Evolutionary conservation across 2,329 filamentous ascomycete species (phyloP).

Genomic region (Venturia nashicola): DNA sequence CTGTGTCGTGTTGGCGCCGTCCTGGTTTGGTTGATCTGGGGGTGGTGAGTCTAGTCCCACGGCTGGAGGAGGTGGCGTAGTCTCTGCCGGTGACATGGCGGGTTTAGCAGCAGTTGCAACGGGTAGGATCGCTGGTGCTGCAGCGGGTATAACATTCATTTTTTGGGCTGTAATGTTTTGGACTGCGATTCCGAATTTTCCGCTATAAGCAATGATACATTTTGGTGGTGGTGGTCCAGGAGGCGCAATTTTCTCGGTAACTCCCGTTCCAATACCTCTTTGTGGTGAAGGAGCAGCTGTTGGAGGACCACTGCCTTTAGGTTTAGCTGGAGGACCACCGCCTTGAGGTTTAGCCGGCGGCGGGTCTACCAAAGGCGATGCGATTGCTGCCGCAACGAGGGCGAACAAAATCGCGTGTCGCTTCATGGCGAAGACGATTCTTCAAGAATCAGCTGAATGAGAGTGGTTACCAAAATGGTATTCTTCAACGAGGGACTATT

Average conservation of each 20-base stretch:
- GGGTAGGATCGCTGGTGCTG: background rate
- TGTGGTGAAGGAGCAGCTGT: background rate
- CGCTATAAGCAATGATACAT: background rate
- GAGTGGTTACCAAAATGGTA: background rate
- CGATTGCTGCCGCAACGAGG: background rate
- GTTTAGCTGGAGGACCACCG: background rate
- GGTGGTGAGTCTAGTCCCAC: background rate
- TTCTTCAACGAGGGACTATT: background rate
- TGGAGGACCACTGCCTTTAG: background rate
- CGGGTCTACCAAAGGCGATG: background rate
- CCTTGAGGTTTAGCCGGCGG: background rate
- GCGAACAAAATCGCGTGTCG: background rate
- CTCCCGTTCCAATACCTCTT: background rate
- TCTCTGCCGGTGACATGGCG: background rate
- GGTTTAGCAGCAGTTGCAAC: background rate
- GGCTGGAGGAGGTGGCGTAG: background rate
- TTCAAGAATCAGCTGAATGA: background rate
- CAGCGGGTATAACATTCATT: background rate
- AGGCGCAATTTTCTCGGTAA: slow-evolving; percentile 1
- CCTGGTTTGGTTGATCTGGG: background rate
- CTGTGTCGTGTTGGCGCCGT: background rate
- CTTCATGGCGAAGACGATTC: background rate
- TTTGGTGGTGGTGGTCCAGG: background rate
- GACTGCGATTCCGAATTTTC: slow-evolving; percentile 6
- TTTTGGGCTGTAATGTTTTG: background rate